Evolutionary conservation across 257 asterid genomes (phyloP), one percentile per base, ranked within the genome.

Genomic region (Solanum paucissectum): DNA sequence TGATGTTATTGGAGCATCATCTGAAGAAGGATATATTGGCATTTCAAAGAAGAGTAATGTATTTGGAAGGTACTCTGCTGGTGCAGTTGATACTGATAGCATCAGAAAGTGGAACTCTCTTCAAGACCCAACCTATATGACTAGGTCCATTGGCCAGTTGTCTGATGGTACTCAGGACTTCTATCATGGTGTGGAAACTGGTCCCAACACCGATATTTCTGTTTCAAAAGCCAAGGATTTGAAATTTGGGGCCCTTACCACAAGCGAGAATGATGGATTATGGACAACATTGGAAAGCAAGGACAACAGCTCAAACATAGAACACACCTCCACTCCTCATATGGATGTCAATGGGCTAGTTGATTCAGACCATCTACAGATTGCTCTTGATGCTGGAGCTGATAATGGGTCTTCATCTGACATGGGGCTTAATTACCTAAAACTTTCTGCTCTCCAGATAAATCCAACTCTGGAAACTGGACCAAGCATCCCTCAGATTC

Each of bases 401-500:
- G 94, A 91, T 87, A 91, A 84, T 84, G 98, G 90, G 68, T 82
- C 85, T 49, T 82, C 69, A 87, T 87, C 93, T 77, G 95, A 94
- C 68, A 76, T 88, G 75, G 82, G 91, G 76, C 90, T 88, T n/a
- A 89, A 84, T 91, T 89, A 92, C 92, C 92, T 94, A 27, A 86
- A 91, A 62, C 92, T 92, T 71, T 88, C 98, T 87, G 89, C 91
- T 81, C 87, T 90, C 91, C 90, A 89, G 83, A 85, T 91, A 83
- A 94, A 91, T 91, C 87, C 95, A 87, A 89, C 93, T 89, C 73
- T 91, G 33, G 98, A 94, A 89, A 84, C 90, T 40, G 99, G 95
- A 72, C 98, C 96, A n/a, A 97, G 98, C 90, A 96, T 97, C 92
- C 99, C 98, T 77, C 99, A 97, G 92, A 92, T 97, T 89, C 98